Conservation (phyloP, 306 rosid species). For the Ziziphus jujuba region DNA sequence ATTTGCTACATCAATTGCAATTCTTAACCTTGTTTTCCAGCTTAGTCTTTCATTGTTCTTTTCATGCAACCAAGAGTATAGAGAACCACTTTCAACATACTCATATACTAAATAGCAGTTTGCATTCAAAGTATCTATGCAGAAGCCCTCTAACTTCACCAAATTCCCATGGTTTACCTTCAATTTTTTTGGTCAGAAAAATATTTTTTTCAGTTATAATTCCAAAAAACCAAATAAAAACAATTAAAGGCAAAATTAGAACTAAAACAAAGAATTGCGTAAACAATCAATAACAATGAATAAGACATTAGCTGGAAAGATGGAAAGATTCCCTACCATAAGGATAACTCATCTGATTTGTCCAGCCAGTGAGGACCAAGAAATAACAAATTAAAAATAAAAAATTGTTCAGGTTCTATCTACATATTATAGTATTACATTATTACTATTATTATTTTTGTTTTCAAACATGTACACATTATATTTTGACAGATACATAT, state of each 20-base stretch:
- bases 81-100: conserved; percentile 82
- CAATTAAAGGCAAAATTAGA: neutral
- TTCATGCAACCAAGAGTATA: conserved; percentile 69
- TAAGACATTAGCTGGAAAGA: conserved; percentile 30
- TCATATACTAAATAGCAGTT: conserved; percentile 82
- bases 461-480: neutral
- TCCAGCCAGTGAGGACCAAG: conserved; percentile 4
- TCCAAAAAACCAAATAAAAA: neutral
- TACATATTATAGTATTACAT: neutral
- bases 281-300: conserved; percentile 2
- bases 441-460: no score
- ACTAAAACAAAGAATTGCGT: neutral
- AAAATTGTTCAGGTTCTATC: neutral
- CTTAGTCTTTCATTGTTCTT: conserved; percentile 34
- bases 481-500: neutral
- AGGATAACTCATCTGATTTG: neutral
- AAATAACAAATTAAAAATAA: neutral
- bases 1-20: conserved; percentile 85
- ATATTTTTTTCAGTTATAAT: conserved; percentile 15
- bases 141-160: conserved; percentile 92
- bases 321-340: conserved; percentile 17
- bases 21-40: conserved; percentile 68
- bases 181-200: conserved; percentile 16
- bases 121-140: conserved; percentile 70
- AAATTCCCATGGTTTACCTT: conserved; percentile 96